phyloP scores from a whole-genome alignment of 2,329 filamentous ascomycete species.

The Alternaria triticina region DNA sequence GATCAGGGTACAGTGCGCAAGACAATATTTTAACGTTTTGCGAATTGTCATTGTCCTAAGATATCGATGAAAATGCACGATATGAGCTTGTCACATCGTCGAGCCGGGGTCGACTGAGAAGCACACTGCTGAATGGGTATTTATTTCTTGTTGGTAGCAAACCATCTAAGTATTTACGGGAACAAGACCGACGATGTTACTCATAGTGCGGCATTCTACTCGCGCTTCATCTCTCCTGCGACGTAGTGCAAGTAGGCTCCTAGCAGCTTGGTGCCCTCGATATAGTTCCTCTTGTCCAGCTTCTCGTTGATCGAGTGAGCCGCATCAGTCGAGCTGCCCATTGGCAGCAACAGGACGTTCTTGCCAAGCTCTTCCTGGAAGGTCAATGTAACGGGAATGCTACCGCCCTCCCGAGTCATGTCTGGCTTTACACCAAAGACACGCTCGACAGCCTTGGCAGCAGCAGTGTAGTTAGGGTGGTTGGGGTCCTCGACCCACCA shows the following conservation, averaged over 20 bases:
- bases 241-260: conserved; percentile 97
- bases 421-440: conserved; percentile 95
- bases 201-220: conserved; percentile 12
- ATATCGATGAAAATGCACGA: neutral
- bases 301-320: conserved; percentile 99
- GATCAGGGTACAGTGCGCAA: neutral
- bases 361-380: conserved; percentile 98
- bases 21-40: neutral
- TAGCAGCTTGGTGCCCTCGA: conserved; percentile 94
- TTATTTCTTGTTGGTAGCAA: conserved; percentile 5
- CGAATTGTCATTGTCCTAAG: neutral
- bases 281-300: conserved; percentile 95
- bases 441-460: conserved; percentile 92
- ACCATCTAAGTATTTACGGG: neutral
- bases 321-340: conserved; percentile 96
- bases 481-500: conserved; percentile 99
- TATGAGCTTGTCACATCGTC: neutral
- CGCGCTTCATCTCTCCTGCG: conserved; percentile 76
- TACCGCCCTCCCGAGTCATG: conserved; percentile 94
- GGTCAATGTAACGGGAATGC: conserved; percentile 94
- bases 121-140: conserved; percentile 10
- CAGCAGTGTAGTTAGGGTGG: conserved; percentile 98
- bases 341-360: conserved; percentile 93
- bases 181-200: neutral
- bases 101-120: neutral